Evolutionary conservation across 163 green algal genomes (phyloP).

Genomic region (Scenedesmus sp.): DNA sequence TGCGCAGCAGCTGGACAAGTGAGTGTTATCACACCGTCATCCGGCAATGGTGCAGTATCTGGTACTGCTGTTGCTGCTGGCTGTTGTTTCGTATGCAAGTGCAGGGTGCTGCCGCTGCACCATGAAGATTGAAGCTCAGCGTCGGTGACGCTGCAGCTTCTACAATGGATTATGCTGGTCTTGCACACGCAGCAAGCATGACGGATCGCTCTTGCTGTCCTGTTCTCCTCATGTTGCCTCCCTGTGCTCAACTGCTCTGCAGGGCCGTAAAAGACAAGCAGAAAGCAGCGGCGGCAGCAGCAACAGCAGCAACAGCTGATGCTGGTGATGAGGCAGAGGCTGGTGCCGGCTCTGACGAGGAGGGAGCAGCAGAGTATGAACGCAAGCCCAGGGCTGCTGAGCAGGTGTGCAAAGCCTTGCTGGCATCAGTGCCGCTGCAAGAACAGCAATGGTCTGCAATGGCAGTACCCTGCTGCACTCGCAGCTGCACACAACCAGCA

Average conservation of each 20-base stretch:
- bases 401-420: slow-evolving; percentile 24
- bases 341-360: slow-evolving; percentile 24
- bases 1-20: slow-evolving; percentile 62
- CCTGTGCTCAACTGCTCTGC: not conserved
- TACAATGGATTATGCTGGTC: too few relatives aligned
- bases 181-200: not conserved
- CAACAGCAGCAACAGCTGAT: slow-evolving; percentile 22
- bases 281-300: slow-evolving; percentile 39
- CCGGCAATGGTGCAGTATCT: not conserved
- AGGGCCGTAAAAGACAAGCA: slow-evolving; percentile 54
- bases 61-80: not conserved
- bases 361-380: slow-evolving; percentile 76
- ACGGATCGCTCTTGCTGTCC: not conserved
- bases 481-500: too few relatives aligned
- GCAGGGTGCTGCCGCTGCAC: not conserved
- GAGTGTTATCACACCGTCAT: not conserved
- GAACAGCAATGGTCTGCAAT: too few relatives aligned
- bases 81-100: not conserved
- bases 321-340: slow-evolving; percentile 44
- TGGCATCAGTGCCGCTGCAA: too few relatives aligned
- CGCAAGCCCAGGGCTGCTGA: slow-evolving; percentile 55
- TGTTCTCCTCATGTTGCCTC: not conserved
- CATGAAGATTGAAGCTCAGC: too few relatives aligned
- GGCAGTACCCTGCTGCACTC: too few relatives aligned
- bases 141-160: not conserved